Evolutionary conservation across 306 rosid genomes (phyloP), one percentile per base, ranked within the genome.

Genomic region (Glycine latifolia): DNA sequence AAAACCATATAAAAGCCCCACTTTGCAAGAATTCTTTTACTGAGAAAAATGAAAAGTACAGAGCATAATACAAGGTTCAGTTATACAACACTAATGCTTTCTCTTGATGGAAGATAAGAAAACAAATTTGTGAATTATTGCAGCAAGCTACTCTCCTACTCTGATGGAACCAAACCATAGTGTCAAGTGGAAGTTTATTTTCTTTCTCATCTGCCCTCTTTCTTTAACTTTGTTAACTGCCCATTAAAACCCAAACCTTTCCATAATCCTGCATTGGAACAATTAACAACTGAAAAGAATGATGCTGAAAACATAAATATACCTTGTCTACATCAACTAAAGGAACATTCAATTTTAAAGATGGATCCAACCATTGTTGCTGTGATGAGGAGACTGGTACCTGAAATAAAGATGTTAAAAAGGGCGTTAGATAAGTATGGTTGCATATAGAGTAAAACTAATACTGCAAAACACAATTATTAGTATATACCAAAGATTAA

Each of bases 311-410:
- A 62, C 65, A 79, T 56, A 61, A 69, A 58, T 15, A 82, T 87
- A 95, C 99, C 98, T 95, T 95, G 79, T 95, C 98, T 71, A 91
- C 94, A 77, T 95, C 99, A 86, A 90, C 94, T 70, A 95, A 89
- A 35, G 99, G 98, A 87, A 95, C 98, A 84, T 91, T 69, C 55
- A 85, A 73, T 60, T 88, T 97, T 48, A 83, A 72, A n/a, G 96
- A 89, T 59, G 91, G 92, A 66, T 87, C 93, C 89, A 91, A 77
- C 93, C 96, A 93, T 59, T 87, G 90, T 20, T 85, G 97, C 50
- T 46, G 71, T 43, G 89, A 61, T 14, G 94, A 86, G 44, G 88
- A 79, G 49, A 15, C 90, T 88, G 86, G 81, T 47, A 60, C 92
- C 98, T 95, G 89, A 84, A 82, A 84, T 26, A 85, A 26, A 74